These are phyloP conservation scores for Myxozyma neotropica DNA, from an alignment of 805 yeast genomes.

Conservation along the genomic window DNA sequence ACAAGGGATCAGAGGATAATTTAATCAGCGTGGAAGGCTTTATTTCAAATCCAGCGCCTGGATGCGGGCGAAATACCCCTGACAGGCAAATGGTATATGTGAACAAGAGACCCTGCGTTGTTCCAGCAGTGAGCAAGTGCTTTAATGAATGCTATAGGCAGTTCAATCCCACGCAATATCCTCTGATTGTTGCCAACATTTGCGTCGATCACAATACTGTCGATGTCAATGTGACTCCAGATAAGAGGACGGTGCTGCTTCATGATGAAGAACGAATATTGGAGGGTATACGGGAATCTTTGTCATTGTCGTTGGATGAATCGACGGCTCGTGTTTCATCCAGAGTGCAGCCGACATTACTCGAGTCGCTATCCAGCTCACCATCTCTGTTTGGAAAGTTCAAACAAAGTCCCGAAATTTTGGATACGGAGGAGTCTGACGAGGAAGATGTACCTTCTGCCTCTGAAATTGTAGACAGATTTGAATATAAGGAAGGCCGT, in stretches of 20 bases:
- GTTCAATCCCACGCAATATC: constrained; percentile 73
- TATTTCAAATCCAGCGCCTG: constrained; percentile 77
- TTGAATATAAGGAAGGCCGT: background rate
- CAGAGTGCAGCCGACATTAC: constrained; percentile 40
- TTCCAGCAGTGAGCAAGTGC: constrained; percentile 57
- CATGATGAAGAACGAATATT: constrained; percentile 66
- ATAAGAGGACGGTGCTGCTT: constrained; percentile 71
- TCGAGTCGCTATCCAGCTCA: constrained; percentile 25
- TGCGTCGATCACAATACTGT: constrained; percentile 25
- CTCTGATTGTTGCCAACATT: constrained; percentile 67
- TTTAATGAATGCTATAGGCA: constrained; percentile 73
- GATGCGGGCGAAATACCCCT: constrained; percentile 67
- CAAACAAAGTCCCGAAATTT: background rate
- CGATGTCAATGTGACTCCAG: constrained; percentile 94
- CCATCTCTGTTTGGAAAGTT: constrained; percentile 35
- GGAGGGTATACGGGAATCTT: constrained; percentile 48
- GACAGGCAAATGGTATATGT: constrained; percentile 78
- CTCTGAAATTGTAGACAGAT: background rate
- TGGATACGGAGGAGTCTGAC: background rate
- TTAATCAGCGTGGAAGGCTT: constrained; percentile 54
- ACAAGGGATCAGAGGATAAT: background rate
- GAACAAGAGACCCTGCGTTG: constrained; percentile 72
- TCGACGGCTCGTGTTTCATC: background rate
- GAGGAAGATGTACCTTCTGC: background rate
- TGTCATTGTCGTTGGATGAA: constrained; percentile 41